Evolutionary conservation across 352 stramenopile genomes (phyloP).

Genomic region (Globisporangium okanoganense): DNA sequence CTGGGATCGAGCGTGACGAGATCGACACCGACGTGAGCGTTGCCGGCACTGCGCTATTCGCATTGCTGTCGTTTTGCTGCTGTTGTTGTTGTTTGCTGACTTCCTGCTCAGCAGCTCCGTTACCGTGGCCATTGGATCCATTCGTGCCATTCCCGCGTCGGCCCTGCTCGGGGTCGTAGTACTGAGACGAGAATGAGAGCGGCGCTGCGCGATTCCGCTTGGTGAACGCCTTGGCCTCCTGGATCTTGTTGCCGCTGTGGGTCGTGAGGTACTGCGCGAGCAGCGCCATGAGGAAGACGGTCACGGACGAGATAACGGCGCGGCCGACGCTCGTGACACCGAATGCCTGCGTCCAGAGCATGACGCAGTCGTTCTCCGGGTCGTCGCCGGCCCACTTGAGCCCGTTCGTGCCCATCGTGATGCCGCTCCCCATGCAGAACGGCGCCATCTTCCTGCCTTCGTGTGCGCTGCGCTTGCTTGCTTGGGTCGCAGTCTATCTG

Average conservation of each 20-base stretch:
- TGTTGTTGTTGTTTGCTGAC: neutral
- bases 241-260: constrained; percentile 34
- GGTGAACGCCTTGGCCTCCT: constrained; percentile 36
- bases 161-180: constrained; percentile 33
- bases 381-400: constrained; percentile 46
- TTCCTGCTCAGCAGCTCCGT: neutral
- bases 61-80: neutral
- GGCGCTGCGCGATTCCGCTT: constrained; percentile 16
- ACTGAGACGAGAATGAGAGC: constrained; percentile 12
- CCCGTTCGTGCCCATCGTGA: constrained; percentile 57
- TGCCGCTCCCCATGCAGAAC: constrained; percentile 63
- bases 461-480: no score
- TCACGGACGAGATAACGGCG: constrained; percentile 32
- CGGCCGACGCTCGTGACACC: constrained; percentile 47
- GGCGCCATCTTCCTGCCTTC: constrained; percentile 16
- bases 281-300: constrained; percentile 54
- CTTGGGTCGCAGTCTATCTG: neutral
- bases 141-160: constrained; percentile 5
- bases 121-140: neutral
- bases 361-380: constrained; percentile 48
- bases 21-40: constrained; percentile 20
- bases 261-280: constrained; percentile 58
- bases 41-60: constrained; percentile 4
- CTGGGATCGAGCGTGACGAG: constrained; percentile 8
- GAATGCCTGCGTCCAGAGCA: constrained; percentile 57